These are phyloP conservation scores for Aureobasidium zeae DNA, from an alignment of 2,329 filamentous ascomycete species.

Conservation along the genomic window DNA sequence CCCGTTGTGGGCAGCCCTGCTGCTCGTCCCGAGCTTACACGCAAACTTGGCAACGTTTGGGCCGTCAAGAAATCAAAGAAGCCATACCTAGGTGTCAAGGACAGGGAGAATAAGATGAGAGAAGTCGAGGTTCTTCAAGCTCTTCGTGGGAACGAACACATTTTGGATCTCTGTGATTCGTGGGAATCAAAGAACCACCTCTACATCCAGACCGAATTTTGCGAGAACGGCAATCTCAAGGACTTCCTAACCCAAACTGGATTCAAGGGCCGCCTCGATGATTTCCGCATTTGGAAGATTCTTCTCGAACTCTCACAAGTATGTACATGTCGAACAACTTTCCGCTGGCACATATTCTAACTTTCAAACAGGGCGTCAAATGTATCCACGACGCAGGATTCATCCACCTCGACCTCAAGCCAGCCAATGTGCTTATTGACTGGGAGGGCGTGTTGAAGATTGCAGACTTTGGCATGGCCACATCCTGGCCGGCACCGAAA, in stretches of 20 bases:
- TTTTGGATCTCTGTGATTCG: conserved; percentile 71
- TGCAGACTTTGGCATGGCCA: conserved; percentile 76
- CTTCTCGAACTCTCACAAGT: conserved; percentile 76
- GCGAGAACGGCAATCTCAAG: conserved; percentile 85
- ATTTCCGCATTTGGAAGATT: conserved; percentile 98
- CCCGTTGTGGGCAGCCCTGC: conserved; percentile 30
- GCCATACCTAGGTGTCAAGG: conserved; percentile 65
- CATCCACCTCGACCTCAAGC: conserved; percentile 77
- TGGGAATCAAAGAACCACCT: conserved; percentile 82
- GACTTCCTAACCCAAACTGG: conserved; percentile 77
- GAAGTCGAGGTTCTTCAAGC: conserved; percentile 73
- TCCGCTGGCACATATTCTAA: conserved; percentile 21
- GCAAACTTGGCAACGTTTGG: conserved; percentile 48
- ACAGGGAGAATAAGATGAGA: conserved; percentile 72
- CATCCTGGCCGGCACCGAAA: conserved; percentile 63
- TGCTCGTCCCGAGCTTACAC: conserved; percentile 22
- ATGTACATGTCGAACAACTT: conserved; percentile 32
- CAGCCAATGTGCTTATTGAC: conserved; percentile 72
- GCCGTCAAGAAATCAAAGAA: conserved; percentile 90
- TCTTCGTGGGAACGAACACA: conserved; percentile 72
- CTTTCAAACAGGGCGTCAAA: conserved; percentile 59
- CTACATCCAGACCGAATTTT: conserved; percentile 97
- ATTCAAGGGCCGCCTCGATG: conserved; percentile 76
- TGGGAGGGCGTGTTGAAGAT: conserved; percentile 78
- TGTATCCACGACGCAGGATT: conserved; percentile 84